A percentile compares a stretch with the other conserved stretches of the same genome.
Evolutionary conservation across 176 grass and related monocot species (phyloP).

Genomic region (Bonia amplexicaulis): DNA sequence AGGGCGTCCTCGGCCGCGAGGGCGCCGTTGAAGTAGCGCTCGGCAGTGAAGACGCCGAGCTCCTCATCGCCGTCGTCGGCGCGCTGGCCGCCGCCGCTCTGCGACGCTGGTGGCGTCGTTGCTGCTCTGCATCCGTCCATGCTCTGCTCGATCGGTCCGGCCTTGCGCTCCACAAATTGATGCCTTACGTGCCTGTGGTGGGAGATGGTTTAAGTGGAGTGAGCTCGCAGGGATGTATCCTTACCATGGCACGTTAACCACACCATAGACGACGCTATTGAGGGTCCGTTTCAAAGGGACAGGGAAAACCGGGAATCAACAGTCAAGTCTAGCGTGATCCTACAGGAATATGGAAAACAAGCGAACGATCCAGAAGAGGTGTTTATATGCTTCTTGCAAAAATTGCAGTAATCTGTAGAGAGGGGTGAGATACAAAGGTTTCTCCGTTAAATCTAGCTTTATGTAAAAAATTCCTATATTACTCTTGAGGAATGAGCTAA

Average conservation of each 20-base stretch:
- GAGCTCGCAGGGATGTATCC: neutral
- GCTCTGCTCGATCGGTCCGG: neutral
- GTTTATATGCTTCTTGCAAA: no score
- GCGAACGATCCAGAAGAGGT: neutral
- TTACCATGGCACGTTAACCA: neutral
- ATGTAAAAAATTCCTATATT: no score
- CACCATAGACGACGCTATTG: neutral
- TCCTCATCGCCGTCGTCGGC: neutral
- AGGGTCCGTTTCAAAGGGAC: neutral
- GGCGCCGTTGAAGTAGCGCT: constrained; percentile 49
- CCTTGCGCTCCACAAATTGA: neutral
- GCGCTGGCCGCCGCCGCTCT: neutral
- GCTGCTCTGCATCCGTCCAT: neutral
- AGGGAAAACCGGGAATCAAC: neutral
- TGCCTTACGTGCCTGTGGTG: neutral
- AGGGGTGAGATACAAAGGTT: no score
- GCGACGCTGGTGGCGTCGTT: neutral
- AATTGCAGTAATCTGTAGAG: no score
- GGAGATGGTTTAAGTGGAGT: neutral
- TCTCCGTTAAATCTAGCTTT: no score
- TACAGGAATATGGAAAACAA: neutral
- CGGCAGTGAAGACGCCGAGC: constrained; percentile 39
- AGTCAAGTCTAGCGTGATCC: neutral
- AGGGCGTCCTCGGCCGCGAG: constrained; percentile 6
- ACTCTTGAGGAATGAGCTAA: no score